Evolutionary conservation across 495 filamentous ascomycete species (phyloP).

Genomic region (Cercophora newfieldiana): DNA sequence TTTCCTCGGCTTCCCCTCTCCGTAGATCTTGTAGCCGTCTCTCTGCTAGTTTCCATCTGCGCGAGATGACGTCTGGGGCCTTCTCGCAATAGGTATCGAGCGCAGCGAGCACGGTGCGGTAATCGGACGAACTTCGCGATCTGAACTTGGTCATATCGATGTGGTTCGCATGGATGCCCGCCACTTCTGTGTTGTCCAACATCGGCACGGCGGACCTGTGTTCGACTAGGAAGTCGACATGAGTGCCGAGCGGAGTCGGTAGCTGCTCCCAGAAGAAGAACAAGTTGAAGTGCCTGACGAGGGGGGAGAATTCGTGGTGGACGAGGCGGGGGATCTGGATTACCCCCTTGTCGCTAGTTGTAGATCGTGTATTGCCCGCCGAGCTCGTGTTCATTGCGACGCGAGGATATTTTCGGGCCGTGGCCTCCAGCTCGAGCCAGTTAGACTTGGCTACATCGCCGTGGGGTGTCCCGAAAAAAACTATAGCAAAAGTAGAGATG

Average conservation of each 20-base stretch:
- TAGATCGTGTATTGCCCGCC: too few species aligned
- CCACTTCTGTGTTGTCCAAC: constrained; percentile 8
- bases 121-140: constrained; percentile 1
- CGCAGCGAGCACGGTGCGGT: constrained; percentile 6
- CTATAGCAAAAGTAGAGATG: constrained; percentile 17
- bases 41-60: constrained; percentile 12
- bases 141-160: constrained; percentile 9
- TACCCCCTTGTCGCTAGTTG: background rate
- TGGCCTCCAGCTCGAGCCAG: constrained; percentile 12
- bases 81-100: constrained; percentile 8
- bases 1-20: constrained; percentile 7
- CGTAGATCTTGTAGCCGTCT: background rate
- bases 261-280: constrained; percentile 16
- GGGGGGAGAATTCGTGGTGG: background rate
- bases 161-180: constrained; percentile 5
- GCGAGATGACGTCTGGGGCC: constrained; percentile 3
- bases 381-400: background rate
- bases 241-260: background rate
- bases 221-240: background rate
- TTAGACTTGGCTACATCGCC: background rate
- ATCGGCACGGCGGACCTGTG: background rate
- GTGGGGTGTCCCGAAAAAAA: constrained; percentile 19
- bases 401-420: background rate
- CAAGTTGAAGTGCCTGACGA: constrained; percentile 14
- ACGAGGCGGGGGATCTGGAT: constrained; percentile 1